Conservation (phyloP, 2,329 filamentous ascomycete genomes). For the Trichophyton rubrum region DNA sequence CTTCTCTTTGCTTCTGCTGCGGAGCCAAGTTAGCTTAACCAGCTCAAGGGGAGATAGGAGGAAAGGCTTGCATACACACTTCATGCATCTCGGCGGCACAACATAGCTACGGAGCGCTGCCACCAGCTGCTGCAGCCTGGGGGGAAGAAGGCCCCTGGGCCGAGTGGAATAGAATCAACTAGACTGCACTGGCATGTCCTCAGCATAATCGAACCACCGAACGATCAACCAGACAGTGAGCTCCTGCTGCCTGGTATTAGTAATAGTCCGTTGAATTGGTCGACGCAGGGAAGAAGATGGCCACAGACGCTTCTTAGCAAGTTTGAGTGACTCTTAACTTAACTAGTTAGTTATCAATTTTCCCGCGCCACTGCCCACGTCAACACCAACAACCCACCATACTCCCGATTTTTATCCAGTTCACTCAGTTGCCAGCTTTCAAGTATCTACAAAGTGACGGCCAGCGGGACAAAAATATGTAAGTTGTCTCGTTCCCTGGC, state of each 20-base stretch:
- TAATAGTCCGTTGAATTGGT: neutral
- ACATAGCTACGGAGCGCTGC: too few species aligned
- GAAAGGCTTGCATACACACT: too few species aligned
- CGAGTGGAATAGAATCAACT: neutral
- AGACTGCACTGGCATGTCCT: neutral
- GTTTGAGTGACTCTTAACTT: neutral
- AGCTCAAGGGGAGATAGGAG: neutral
- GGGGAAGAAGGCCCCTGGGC: too few species aligned
- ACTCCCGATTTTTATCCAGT: neutral
- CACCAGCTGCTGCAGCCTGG: neutral
- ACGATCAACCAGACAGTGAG: neutral
- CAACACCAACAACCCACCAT: neutral
- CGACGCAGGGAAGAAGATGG: neutral
- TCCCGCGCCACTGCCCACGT: neutral
- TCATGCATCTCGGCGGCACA: too few species aligned
- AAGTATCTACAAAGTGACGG: neutral
- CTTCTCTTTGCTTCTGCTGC: neutral
- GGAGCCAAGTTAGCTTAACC: neutral
- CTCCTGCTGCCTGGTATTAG: slow-evolving; percentile 4
- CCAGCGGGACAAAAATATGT: neutral
- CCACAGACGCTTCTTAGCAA: neutral
- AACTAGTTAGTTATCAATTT: neutral
- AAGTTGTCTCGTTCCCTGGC: too few species aligned
- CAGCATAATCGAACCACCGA: too few species aligned
- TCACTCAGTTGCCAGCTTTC: neutral